Evolutionary conservation across 257 asterid species (phyloP).

Genomic region (Marsdenia floribunda): DNA sequence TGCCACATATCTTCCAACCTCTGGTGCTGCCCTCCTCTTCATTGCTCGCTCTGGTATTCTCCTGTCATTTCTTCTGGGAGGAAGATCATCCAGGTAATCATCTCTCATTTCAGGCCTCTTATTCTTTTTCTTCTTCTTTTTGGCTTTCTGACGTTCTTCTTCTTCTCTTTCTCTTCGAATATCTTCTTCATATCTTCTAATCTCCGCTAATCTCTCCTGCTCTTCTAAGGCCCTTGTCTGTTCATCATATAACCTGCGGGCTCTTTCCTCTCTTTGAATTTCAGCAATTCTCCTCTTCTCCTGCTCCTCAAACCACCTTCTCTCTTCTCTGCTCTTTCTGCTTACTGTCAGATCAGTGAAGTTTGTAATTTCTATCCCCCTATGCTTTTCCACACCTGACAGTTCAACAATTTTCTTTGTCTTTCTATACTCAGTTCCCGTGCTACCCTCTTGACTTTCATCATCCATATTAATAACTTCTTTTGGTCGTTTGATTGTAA

Average conservation of each 20-base stretch:
- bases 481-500: slow-evolving; percentile 69
- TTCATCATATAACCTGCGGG: slow-evolving; percentile 40
- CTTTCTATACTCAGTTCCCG: slow-evolving; percentile 64
- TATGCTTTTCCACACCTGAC: slow-evolving; percentile 54
- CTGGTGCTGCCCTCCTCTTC: slow-evolving; percentile 53
- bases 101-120: slow-evolving; percentile 56
- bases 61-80: slow-evolving; percentile 68
- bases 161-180: slow-evolving; percentile 91
- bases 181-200: slow-evolving; percentile 58
- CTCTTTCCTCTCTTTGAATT: slow-evolving; percentile 54
- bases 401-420: slow-evolving; percentile 74
- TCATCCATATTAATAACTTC: slow-evolving; percentile 67
- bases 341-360: slow-evolving; percentile 50
- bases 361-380: slow-evolving; percentile 37
- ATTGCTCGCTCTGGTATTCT: slow-evolving; percentile 55
- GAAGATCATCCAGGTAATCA: slow-evolving; percentile 61
- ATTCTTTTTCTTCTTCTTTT: slow-evolving; percentile 73
- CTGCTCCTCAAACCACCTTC: slow-evolving; percentile 50
- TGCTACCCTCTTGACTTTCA: slow-evolving; percentile 81
- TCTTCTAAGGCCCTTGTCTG: slow-evolving; percentile 54
- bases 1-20: slow-evolving; percentile 40
- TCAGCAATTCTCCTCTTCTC: slow-evolving; percentile 54
- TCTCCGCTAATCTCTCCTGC: slow-evolving; percentile 56
- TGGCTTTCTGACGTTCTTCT: slow-evolving; percentile 68
- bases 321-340: slow-evolving; percentile 59